Percentiles rank a stretch among this genome's conserved stretches.
These are phyloP conservation scores for Penicillium rolfsii DNA, from an alignment of 2,329 filamentous ascomycete genomes.

Conservation along the genomic window DNA sequence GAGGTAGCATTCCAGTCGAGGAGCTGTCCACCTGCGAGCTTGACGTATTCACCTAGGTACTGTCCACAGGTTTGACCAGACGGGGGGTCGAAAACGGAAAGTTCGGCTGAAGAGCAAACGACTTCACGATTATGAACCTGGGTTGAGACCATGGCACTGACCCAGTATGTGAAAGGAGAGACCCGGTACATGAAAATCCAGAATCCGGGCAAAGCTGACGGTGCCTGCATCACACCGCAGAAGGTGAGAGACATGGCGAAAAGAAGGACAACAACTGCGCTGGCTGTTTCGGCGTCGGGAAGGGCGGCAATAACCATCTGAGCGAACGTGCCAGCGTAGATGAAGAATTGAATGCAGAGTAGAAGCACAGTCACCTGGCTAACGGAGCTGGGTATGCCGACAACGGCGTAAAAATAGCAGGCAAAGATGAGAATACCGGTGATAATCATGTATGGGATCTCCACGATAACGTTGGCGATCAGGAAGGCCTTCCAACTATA, in stretches of 20 bases:
- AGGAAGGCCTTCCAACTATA: conserved; percentile 88
- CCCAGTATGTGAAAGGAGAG: conserved; percentile 58
- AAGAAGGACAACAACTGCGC: conserved; percentile 72
- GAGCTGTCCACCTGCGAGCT: conserved; percentile 57
- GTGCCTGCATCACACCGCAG: conserved; percentile 69
- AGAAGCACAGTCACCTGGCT: conserved; percentile 80
- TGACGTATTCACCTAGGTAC: conserved; percentile 61
- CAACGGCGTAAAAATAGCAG: conserved; percentile 82
- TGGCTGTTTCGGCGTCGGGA: conserved; percentile 72
- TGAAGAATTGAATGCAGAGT: conserved; percentile 72
- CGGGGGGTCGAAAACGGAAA: conserved; percentile 65
- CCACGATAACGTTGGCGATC: conserved; percentile 78
- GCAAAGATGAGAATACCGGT: conserved; percentile 74
- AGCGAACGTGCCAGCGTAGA: conserved; percentile 81
- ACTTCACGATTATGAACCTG: conserved; percentile 70
- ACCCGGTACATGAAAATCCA: conserved; percentile 67
- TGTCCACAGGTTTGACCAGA: conserved; percentile 59
- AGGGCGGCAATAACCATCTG: conserved; percentile 76
- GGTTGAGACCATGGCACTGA: conserved; percentile 68
- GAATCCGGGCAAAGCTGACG: conserved; percentile 65
- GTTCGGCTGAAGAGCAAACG: conserved; percentile 69
- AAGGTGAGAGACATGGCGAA: conserved; percentile 85
- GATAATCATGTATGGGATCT: conserved; percentile 81
- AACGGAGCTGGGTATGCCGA: conserved; percentile 61
- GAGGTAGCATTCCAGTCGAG: conserved; percentile 52